Evolutionary conservation across 768 basidiomycete genomes (phyloP), one percentile per base, ranked within the genome.

Genomic region (Boletus barrowsii): DNA sequence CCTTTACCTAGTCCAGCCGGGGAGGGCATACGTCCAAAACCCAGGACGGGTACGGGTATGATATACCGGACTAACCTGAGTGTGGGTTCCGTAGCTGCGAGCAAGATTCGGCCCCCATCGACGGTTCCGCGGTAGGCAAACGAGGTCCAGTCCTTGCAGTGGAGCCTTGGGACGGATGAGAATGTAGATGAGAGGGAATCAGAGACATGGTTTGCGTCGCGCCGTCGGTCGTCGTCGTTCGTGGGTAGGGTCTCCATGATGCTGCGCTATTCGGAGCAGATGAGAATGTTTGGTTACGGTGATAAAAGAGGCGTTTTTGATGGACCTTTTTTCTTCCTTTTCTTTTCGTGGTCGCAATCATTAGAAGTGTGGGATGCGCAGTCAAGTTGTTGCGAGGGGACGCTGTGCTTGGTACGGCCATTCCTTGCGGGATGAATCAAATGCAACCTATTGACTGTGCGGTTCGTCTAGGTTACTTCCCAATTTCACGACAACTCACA

Each of bases 41-140:
- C 86, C 10, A 69, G 86, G 29, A 86, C 80, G 10, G 85, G 85
- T 7, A 84, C 85, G 11, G 85, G 85, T n/a, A 87, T 87, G 85
- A 69, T 74, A 36, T 87, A 87, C 62, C 75, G 80, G 42, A 80
- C 72, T 36, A 68, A 65, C 32, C 32, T 68, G 46, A 54, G 53
- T 33, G 54, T 53, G 20, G 47, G 42, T 15, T 43, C 62, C 29
- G 48, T 44, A 13, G 45, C 74, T 67, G 68, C 74, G 65, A 63
- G 61, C 14, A 68, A 63, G 17, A 80, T 79, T 71, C 75, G 72
- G 13, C 74, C 73, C 10, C 66, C 70, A 3, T 66, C 66, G 6
- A 52, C 42, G 54, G 48, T 59, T n/a, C n/a, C 47, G 32, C 55
- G 58, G 45, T 66, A 65, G 54, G 41, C 20, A 0, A 43, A 29